Base-by-base conservation (phyloP, 345 rosid species). In the Moricandia arvensis region DNA sequence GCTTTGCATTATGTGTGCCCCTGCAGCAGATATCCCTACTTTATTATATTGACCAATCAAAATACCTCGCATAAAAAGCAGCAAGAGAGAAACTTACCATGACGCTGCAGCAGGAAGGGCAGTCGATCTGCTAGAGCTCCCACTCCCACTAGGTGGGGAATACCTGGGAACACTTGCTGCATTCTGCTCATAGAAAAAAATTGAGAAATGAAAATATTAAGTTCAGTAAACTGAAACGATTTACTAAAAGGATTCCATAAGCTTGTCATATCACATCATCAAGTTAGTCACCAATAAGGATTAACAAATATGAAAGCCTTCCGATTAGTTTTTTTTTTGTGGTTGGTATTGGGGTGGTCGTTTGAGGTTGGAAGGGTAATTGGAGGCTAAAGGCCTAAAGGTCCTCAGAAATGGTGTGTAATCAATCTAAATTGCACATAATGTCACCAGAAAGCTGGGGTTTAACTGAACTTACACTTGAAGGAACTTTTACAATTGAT, bases 71-170 rank as follows among this genome's bases (percentile, higher is more conserved):
- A 58, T 61, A 49, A 13, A 51, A 5, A 72, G 31, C 43, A 68
- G 29, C 53, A 7, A 11, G 55, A 7, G 41, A 55, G 24, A 49
- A 27, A 66, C 43, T 71, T 80, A 90, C 98, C 98, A 93, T 71
- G 98, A 86, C 17, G 94, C 87, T 38, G 90, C 89, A 26, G 91
- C 87, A 63, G 96, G 98, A 70, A 89, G 96, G 11, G 81, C 83
- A 33, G 75, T 68, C 34, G 90, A 84, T 82, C 83, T 83, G 63
- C 82, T 71, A 59, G 79, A 58, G 69, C 83, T 83, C 45, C 80
- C 75, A 43, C 69, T 69, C 79, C 83, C 87, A 82, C 82, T 83
- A 43, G 92, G 85, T 51, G 89, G 89, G 57, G 90, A 87, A 68
- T 85, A 80, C 77, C 75, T 83, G 67, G 72, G 80, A 70, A 58